Evolutionary conservation across 495 filamentous ascomycete genomes (phyloP), one percentile per base, ranked within the genome.

Genomic region (Neurospora discreta): DNA sequence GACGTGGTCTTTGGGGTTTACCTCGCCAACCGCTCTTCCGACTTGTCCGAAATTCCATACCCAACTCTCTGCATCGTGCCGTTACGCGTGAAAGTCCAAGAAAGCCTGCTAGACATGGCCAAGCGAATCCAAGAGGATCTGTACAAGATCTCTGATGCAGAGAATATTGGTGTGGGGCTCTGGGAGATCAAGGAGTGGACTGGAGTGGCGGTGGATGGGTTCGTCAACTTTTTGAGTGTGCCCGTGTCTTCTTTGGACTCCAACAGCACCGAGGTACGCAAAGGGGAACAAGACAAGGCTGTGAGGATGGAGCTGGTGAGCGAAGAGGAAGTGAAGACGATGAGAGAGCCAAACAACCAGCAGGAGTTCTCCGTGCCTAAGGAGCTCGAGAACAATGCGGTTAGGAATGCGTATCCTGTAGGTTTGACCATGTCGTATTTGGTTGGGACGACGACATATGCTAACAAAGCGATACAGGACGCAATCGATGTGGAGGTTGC

Each of bases 211-310:
- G 76, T 86, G 6, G 79, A 85, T 70, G 81, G 80, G 7, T 87
- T 85, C 78, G 87, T 89, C 60, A 90, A 90, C 73, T 89, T 89
- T 68, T 75, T 90, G 36, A 80, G 79, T 69, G 72, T 80, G 7
- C 81, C 83, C 11, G 42, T 26, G 20, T 69, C 71, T 68, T 60
- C 72, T 20, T 26, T 40, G 23, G 30, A 52, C 10, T 26, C 10
- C 9, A 6, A 26, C 2, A 1, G 10, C 5, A 3, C 26, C 5
- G 46, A 26, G 23, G 44, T 11, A 5, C 39, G 38, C 11, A 40
- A 23, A 36, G 23, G 33, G 15, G 16, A 20, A 13, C 38, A 67
- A 30, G 39, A 58, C 0, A 36, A 39, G 30, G 26, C 69, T n/a
- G 65, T 18, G n/a, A 18, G 13, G 40, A 70, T 44, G 43, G 39